Base-by-base conservation (phyloP, 768 basidiomycete species). In the Cystobasidium ongulense region DNA sequence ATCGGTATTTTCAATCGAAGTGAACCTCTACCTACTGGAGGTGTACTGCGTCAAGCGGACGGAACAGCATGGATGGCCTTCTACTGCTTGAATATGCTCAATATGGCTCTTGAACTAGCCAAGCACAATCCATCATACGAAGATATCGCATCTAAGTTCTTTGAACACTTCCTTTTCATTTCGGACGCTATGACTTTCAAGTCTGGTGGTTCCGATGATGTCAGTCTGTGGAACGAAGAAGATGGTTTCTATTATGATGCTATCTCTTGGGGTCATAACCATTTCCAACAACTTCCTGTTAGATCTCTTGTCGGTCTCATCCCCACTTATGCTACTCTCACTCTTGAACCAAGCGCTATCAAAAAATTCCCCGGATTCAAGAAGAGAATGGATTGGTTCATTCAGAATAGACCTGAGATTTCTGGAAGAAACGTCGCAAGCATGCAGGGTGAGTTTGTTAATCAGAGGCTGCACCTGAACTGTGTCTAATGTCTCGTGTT, bases 61-160 rank as follows among this genome's bases (percentile, higher is more conserved):
- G 95, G 95, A 10, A 99, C 96, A 5, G 92, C 95, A 0, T 99
- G 96, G 96, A 99, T 99, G 96, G 96, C 93, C 36, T 99, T 98
- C 84, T 99, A 95, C 82, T 92, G 89, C 77, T 82, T 98, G 73
- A 96, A 96, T 79, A 98, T 98, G 96, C 82, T 99, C 81, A 95
- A 90, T 81, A 99, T 99, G 80, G 94, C 96, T 0, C 86, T 99
- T 54, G 96, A 99, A 81, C 84, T 99, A 46, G 96, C 96, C 54
- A 97, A 98, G 83, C 93, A 97, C 81, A 98, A 99, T 80, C 84
- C 89, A 0, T 92, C 94, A 1, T 99, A 99, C 79, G 96, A 99
- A 81, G 96, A 99, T 80, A 99, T 99, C 75, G 96, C 96, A 27
- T 96, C 93, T 62, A 99, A 99, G 81, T 96, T 96, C 81, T 92